Evolutionary conservation across 2,329 filamentous ascomycete species (phyloP), one percentile per base, ranked within the genome.

Genomic region (Furcasterigmium furcatum): DNA sequence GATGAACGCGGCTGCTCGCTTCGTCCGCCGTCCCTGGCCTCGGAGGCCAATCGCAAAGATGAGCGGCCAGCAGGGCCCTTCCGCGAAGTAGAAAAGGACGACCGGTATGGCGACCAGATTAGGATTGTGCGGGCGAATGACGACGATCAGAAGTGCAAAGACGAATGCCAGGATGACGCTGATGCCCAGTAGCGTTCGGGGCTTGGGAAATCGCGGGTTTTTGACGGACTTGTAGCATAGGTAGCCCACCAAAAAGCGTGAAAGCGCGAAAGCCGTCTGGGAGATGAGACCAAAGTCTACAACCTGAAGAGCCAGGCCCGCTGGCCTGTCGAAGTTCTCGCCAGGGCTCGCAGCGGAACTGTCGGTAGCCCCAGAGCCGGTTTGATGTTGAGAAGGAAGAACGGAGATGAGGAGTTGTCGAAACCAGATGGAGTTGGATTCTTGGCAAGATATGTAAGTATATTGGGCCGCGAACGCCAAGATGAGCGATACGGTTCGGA

Each of bases 31-130:
- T 0, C 90, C 90, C 41, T 95, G 79, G 1, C 90, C 89, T 3
- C 88, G 80, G 48, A 95, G 83, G 4, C 86, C 87, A 12, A 94
- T 76, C 4, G 87, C 83, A 54, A 91, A 90, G 48, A 94, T 84
- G 2, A 91, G 82, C 0, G 91, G 90, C 73, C 88, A 95, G 55
- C 89, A 80, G 43, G 90, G 88, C 0, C 85, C 87, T 62, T 92
- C 88, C 58, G 88, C 89, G 64, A 95, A 89, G 53, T 89, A 84
- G 52, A 87, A 86, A 22, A 91, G 56, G 32, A 84, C 72, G 3
- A 87, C 68, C 52, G 88, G 84, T n/a, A 80, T 71, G 20, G 72
- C 66, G 20, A 82, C 61, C 1, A 77, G 52, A 51, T 80, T 73
- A 0, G 75, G 66, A 46, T 78, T 67, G 2, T 52, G 44, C 4